Conservation (phyloP, 192 early-diverging fungal genomes). For the Entophlyctis luteolus region DNA sequence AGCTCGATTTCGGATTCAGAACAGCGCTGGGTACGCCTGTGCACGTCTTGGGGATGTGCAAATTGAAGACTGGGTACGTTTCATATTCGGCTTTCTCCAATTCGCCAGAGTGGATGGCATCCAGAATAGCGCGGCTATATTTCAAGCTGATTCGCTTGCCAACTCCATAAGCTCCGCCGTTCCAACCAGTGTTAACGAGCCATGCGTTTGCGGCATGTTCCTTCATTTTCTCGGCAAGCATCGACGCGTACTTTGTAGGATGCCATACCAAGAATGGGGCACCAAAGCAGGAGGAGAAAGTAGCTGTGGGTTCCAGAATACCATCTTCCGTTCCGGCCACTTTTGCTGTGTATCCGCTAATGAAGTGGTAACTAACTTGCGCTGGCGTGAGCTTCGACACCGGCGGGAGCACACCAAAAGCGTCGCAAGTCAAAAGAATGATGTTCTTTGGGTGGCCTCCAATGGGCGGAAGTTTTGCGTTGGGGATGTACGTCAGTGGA, state of each 20-base stretch:
- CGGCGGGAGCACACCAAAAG: conserved; percentile 93
- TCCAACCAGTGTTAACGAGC: conserved; percentile 96
- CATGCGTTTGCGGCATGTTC: conserved; percentile 81
- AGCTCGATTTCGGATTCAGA: conserved; percentile 81
- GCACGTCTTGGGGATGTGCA: conserved; percentile 78
- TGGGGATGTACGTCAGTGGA: conserved; percentile 82
- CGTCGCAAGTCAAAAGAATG: conserved; percentile 93
- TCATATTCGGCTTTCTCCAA: conserved; percentile 78
- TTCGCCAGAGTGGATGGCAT: conserved; percentile 94
- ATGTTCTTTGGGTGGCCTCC: conserved; percentile 92
- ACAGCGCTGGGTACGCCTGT: conserved; percentile 77
- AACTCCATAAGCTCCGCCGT: conserved; percentile 83
- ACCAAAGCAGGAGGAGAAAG: conserved; percentile 76
- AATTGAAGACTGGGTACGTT: conserved; percentile 82
- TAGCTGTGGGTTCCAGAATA: conserved; percentile 82
- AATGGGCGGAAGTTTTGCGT: conserved; percentile 88
- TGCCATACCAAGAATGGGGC: conserved; percentile 97
- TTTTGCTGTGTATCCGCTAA: conserved; percentile 96
- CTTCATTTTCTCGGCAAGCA: conserved; percentile 94
- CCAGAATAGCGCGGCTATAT: conserved; percentile 96
- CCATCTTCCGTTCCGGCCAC: conserved; percentile 96
- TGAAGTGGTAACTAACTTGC: conserved; percentile 97
- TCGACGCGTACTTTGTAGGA: conserved; percentile 90
- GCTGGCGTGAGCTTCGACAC: conserved; percentile 75
- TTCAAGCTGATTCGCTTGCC: conserved; percentile 91